phyloP scores from a whole-genome alignment of 164 flowering plant species.

The Chloranthus sessilifolius region DNA sequence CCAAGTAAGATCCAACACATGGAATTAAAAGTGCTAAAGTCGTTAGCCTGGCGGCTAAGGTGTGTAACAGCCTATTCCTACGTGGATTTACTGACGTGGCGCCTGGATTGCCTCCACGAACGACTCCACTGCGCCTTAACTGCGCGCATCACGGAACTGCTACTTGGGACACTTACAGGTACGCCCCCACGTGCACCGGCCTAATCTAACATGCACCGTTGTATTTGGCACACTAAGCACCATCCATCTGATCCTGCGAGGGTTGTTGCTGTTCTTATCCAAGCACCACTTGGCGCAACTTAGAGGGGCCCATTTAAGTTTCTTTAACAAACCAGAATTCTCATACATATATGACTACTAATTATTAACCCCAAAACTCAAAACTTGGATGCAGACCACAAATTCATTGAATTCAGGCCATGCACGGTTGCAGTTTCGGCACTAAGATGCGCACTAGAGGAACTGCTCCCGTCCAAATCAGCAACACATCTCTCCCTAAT shows the following conservation, averaged over 20 bases:
- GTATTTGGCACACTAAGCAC: no score
- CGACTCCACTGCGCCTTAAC: conserved; percentile 16
- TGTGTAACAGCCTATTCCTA: conserved; percentile 44
- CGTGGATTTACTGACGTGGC: conserved; percentile 28
- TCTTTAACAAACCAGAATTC: no score
- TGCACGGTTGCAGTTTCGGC: conserved; percentile 40
- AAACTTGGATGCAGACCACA: conserved; percentile 41
- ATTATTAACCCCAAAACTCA: no score
- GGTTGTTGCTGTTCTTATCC: no score
- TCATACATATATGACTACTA: no score
- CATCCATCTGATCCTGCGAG: no score
- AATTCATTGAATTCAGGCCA: conserved; percentile 39
- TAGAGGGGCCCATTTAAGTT: no score
- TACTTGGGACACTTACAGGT: conserved; percentile 43
- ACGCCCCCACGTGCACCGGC: no score
- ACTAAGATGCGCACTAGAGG: conserved; percentile 33
- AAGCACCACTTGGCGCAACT: no score
- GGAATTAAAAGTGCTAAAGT: conserved; percentile 43
- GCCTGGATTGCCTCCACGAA: conserved; percentile 19
- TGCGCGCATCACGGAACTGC: conserved; percentile 30
- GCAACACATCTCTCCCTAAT: conserved; percentile 13
- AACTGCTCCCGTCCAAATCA: conserved; percentile 24
- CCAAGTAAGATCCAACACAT: conserved; percentile 32
- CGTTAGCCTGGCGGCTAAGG: conserved; percentile 43
- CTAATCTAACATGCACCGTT: no score